Evolutionary conservation across 768 basidiomycete genomes (phyloP), one percentile per base, ranked within the genome.

Genomic region (Mycena metata): DNA sequence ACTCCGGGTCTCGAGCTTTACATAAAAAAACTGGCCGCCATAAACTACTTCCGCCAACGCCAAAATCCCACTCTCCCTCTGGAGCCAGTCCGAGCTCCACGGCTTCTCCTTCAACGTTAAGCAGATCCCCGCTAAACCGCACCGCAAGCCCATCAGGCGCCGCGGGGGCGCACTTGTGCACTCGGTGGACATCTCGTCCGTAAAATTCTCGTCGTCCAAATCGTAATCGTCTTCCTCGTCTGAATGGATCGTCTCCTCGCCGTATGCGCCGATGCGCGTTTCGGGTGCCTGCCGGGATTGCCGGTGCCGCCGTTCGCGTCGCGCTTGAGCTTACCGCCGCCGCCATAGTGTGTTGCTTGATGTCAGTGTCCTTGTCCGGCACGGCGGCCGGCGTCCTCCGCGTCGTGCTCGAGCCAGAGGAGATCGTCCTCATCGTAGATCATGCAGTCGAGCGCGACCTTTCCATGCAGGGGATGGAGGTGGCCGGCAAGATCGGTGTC

Each of bases 141-240:
- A 99, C 96, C 2, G 96, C 96, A 64, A 99, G 88, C 30, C 99
- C 96, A 78, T 99, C 98, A 64, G 99, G 84, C 12, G 98, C 98
- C 0, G 98, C 98, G 0, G 98, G 98, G 2, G 96, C 96, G 76
- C 98, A 99, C 82, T 99, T 99, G 70, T 98, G 88, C 68, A 99
- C 78, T 99, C 96, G 2, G 97, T 97, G 12, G 94, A 92, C 86
- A 95, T 93, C 76, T 98, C 98, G 66, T 99, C 98, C 16, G 96
- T 96, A 72, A 97, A 96, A 66, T 96, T 95, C 50, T 95, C 92
- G n/a, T n/a, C n/a, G n/a, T n/a, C n/a, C n/a, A n/a, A n/a, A n/a
- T n/a, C n/a, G n/a, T n/a, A n/a, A n/a, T 96, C 93, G 4, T 96
- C 95, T 2, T 96, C 94, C 0, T 95, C 94, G 59, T 96, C 95